Percentiles rank a stretch among this genome's conserved stretches.
These are phyloP conservation scores for Zalaria sp. DNA, from an alignment of 2,329 filamentous ascomycete genomes.

Conservation along the genomic window DNA sequence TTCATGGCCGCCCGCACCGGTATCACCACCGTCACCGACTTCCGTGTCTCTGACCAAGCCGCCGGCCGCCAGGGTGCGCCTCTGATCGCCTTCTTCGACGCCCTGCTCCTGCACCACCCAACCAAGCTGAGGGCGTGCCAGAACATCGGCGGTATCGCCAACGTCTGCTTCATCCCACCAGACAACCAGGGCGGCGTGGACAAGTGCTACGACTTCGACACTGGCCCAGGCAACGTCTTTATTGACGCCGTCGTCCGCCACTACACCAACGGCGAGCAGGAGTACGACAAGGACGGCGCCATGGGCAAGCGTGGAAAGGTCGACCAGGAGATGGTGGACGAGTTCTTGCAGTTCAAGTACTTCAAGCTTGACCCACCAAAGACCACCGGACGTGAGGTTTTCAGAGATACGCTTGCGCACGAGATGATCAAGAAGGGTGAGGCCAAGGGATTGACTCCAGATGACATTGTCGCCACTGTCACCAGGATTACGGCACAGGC, in stretches of 20 bases:
- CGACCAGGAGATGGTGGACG: slow-evolving; percentile 16
- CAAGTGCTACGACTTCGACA: slow-evolving; percentile 16
- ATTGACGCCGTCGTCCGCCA: slow-evolving; percentile 17
- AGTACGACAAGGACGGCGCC: slow-evolving; percentile 18
- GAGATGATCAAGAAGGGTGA: slow-evolving; percentile 36
- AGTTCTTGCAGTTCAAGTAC: slow-evolving; percentile 29
- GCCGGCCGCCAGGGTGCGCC: slow-evolving; percentile 42
- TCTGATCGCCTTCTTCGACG: slow-evolving; percentile 44
- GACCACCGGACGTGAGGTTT: slow-evolving; percentile 45
- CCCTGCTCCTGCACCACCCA: slow-evolving; percentile 41
- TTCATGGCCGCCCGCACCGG: slow-evolving; percentile 41
- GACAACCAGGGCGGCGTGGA: slow-evolving; percentile 21
- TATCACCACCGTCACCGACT: slow-evolving; percentile 45
- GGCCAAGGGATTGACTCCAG: slow-evolving; percentile 28
- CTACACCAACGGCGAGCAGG: slow-evolving; percentile 16
- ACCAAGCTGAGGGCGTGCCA: slow-evolving; percentile 44
- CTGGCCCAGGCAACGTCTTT: slow-evolving; percentile 19
- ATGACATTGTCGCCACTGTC: slow-evolving; percentile 44
- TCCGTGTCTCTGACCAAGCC: slow-evolving; percentile 42
- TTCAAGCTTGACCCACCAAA: slow-evolving; percentile 38
- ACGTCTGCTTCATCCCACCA: slow-evolving; percentile 45
- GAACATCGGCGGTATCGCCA: slow-evolving; percentile 48
- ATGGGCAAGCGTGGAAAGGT: slow-evolving; percentile 16
- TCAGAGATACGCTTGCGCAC: slow-evolving; percentile 41
- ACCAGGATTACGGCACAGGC: slow-evolving; percentile 46